Base-by-base conservation (phyloP, 2,329 filamentous ascomycete genomes). In the Fusarium chaquense region DNA sequence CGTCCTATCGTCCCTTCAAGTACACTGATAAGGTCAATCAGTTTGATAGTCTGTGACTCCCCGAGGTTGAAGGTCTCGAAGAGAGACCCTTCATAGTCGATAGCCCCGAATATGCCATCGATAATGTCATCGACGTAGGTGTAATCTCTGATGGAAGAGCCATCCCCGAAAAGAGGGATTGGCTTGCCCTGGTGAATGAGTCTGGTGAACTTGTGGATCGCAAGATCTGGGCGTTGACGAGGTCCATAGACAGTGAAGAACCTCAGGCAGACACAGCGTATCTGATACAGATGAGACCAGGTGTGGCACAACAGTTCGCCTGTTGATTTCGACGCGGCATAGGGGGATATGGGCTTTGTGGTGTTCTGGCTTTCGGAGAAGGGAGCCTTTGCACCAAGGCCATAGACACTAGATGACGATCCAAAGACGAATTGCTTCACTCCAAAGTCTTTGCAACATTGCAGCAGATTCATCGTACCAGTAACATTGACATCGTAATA, bases 231-330 rank as follows among this genome's bases (percentile, higher is more conserved):
- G 0, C 60, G 60, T 22, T 63, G 47, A 4, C 60, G 60, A 2
- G 58, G 60, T 0, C 60, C 60, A 7, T 63, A 63, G 9, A 62
- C 60, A 20, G 60, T 63, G 18, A 63, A 62, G 30, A 63, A 62
- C 4, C 60, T 52, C 1, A 62, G 60, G 13, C 60, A 63, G 47
- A 62, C 38, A 26, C 60, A 63, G 6, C 60, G 60, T 8, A 62
- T 63, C 5, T 40, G 28, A 4, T 63, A 56, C 1, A 63, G 30
- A 26, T 63, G 60, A 9, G 60, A 41, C 26, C 54, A 63, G 11
- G 60, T 63, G 10, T 62, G 58, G 22, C 58, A 63, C 2, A 63
- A 24, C 1, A 63, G 24, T 6, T 63, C 60, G 0, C 40, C 60
- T 2, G 60, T 46, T 2, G 60, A 35, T 5, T 63, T 63, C 1